Conservation (phyloP, 2,329 filamentous ascomycete species). For the Fusarium equiseti region DNA sequence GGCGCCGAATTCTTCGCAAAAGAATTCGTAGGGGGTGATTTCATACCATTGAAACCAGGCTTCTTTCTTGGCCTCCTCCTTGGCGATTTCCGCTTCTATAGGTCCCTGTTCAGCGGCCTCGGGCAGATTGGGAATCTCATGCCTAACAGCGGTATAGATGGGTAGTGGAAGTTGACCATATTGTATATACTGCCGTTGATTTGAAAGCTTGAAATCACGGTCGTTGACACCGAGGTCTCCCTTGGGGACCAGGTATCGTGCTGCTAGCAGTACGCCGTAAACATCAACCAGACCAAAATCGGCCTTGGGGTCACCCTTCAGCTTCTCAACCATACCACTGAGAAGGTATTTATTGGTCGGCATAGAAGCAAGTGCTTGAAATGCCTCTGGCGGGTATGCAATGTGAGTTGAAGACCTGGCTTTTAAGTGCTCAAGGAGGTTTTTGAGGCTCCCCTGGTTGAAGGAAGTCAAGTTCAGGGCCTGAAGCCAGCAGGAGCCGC, state of each 20-base stretch:
- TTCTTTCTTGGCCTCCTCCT: conserved; percentile 69
- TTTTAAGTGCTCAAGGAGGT: conserved; percentile 87
- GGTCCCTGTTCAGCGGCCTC: conserved; percentile 41
- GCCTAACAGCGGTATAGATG: conserved; percentile 94
- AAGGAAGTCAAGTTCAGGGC: conserved; percentile 83
- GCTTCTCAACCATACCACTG: conserved; percentile 89
- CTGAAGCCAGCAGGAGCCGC: conserved; percentile 96
- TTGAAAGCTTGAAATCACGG: conserved; percentile 89
- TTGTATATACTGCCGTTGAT: conserved; percentile 80
- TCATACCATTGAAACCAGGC: conserved; percentile 99
- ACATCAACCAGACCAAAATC: conserved; percentile 93
- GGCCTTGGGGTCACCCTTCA: conserved; percentile 77
- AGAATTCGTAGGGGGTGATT: conserved; percentile 93
- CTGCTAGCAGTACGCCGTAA: conserved; percentile 88
- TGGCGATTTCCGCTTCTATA: conserved; percentile 47
- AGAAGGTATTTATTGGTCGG: conserved; percentile 95
- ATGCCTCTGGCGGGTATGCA: conserved; percentile 87
- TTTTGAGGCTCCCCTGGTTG: conserved; percentile 73
- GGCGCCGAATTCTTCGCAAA: conserved; percentile 90
- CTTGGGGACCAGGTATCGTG: conserved; percentile 83
- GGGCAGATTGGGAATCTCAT: conserved; percentile 84
- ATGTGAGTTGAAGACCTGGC: conserved; percentile 87
- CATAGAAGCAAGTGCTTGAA: conserved; percentile 83
- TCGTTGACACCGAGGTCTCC: conserved; percentile 81
- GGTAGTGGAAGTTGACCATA: conserved; percentile 87